These are phyloP conservation scores for Boechera stricta DNA, from an alignment of 345 rosid genomes.

Conservation along the genomic window DNA sequence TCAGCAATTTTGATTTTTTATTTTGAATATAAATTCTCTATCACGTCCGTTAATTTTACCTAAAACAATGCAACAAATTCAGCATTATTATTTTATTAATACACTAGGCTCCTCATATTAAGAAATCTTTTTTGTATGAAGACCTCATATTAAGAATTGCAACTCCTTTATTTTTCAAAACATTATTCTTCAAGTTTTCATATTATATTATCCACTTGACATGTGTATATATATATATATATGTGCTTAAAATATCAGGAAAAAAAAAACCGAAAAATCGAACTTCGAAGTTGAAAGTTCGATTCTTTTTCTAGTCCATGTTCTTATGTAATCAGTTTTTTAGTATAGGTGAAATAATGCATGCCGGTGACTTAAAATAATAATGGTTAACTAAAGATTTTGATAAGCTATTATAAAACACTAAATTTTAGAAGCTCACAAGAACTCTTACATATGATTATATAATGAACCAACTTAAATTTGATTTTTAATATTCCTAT, in stretches of 20 bases:
- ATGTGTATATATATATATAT: not conserved
- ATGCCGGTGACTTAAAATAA: not conserved
- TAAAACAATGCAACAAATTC: conserved; percentile 9
- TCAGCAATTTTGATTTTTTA: not conserved
- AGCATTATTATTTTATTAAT: conserved; percentile 19
- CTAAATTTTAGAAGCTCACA: not conserved
- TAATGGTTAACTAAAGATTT: not conserved
- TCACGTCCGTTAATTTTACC: conserved; percentile 27
- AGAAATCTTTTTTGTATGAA: not conserved
- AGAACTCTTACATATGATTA: not conserved
- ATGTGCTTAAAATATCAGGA: not conserved
- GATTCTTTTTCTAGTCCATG: not conserved
- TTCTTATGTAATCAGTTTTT: not conserved
- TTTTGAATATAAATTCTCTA: not conserved
- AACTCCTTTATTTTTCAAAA: conserved; percentile 19
- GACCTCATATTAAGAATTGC: not conserved
- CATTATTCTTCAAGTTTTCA: not conserved
- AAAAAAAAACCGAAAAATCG: not conserved
- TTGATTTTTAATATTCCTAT: conserved; percentile 11
- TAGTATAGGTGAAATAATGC: not conserved
- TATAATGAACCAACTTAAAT: conserved; percentile 1
- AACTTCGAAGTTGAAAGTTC: not conserved
- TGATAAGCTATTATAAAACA: conserved; percentile 3
- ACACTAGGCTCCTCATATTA: conserved; percentile 6
- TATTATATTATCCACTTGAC: conserved; percentile 31